Conservation (phyloP, 768 basidiomycete species). For the Boletales sp. region DNA sequence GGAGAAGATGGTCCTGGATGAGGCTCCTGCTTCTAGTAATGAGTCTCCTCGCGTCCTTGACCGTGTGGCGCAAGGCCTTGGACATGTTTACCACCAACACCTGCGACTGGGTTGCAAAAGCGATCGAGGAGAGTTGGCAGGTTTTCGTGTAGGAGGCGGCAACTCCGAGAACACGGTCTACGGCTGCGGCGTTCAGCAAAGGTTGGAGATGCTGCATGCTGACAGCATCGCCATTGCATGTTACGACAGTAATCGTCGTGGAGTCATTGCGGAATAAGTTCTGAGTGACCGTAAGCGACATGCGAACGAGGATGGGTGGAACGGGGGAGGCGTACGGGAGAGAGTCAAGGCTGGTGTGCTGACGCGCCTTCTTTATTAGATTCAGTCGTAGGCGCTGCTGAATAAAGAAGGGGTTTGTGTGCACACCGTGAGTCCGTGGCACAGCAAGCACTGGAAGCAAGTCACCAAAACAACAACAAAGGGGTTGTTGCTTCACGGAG, state of each 20-base stretch:
- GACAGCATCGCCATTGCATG: conserved; percentile 26
- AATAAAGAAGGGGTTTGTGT: conserved; percentile 1
- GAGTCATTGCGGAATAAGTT: conserved; percentile 29
- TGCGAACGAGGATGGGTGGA: neutral
- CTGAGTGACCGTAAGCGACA: conserved; percentile 29
- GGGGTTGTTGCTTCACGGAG: too few species aligned
- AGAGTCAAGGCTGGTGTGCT: neutral
- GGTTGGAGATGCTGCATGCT: conserved; percentile 17
- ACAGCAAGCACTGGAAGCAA: conserved; percentile 14
- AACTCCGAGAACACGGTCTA: conserved; percentile 33
- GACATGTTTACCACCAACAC: conserved; percentile 35
- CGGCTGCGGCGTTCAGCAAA: conserved; percentile 28
- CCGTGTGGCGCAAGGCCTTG: conserved; percentile 9
- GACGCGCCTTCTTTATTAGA: conserved; percentile 1
- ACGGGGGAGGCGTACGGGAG: conserved; percentile 1
- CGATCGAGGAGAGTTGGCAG: conserved; percentile 35
- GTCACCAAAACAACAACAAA: neutral
- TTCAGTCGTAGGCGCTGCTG: neutral
- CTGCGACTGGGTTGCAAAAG: conserved; percentile 35
- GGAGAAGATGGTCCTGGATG: conserved; percentile 33
- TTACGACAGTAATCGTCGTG: conserved; percentile 26
- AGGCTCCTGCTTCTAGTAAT: conserved; percentile 14
- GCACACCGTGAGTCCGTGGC: neutral
- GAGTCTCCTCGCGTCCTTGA: neutral
- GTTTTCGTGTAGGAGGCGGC: conserved; percentile 39